These are phyloP conservation scores for Acacia melanoxylon DNA, from an alignment of 306 rosid genomes.

Conservation along the genomic window DNA sequence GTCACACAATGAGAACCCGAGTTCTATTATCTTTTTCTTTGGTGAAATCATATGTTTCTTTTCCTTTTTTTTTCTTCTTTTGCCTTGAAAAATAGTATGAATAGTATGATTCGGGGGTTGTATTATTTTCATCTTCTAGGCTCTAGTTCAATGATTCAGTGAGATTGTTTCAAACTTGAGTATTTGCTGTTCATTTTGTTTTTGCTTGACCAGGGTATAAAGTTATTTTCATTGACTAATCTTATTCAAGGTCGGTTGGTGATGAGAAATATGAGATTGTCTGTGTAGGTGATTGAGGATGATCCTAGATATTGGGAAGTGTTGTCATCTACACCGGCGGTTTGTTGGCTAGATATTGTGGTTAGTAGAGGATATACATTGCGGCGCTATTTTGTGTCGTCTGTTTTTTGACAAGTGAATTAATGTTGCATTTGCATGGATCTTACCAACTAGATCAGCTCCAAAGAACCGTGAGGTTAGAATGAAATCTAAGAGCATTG, in stretches of 20 bases:
- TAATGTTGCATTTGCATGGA: slow-evolving; percentile 85
- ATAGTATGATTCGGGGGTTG: background rate
- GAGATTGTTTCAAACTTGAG: background rate
- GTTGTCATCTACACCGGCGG: slow-evolving; percentile 72
- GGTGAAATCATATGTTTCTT: background rate
- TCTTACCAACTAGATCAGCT: slow-evolving; percentile 83
- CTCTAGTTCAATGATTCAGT: background rate
- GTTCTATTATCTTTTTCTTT: background rate
- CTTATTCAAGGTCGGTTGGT: slow-evolving; percentile 24
- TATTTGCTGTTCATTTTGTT: slow-evolving; percentile 2
- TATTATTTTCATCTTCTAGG: background rate
- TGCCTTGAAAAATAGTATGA: background rate
- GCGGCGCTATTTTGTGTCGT: slow-evolving; percentile 28
- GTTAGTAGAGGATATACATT: slow-evolving; percentile 50
- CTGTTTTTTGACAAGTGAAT: slow-evolving; percentile 26
- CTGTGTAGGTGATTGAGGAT: slow-evolving; percentile 76
- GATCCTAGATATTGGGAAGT: slow-evolving; percentile 83
- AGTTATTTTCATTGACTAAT: background rate
- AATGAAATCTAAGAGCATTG: slow-evolving; percentile 31
- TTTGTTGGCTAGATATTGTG: slow-evolving; percentile 96
- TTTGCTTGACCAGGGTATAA: slow-evolving; percentile 5
- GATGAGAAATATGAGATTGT: slow-evolving; percentile 29
- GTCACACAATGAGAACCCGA: too few relatives aligned
- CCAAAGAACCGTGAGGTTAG: slow-evolving; percentile 91
- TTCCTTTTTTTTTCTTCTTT: too few relatives aligned